phyloP scores from a whole-genome alignment of 192 early-diverging fungal genomes.

The Linnemannia schmuckeri region DNA sequence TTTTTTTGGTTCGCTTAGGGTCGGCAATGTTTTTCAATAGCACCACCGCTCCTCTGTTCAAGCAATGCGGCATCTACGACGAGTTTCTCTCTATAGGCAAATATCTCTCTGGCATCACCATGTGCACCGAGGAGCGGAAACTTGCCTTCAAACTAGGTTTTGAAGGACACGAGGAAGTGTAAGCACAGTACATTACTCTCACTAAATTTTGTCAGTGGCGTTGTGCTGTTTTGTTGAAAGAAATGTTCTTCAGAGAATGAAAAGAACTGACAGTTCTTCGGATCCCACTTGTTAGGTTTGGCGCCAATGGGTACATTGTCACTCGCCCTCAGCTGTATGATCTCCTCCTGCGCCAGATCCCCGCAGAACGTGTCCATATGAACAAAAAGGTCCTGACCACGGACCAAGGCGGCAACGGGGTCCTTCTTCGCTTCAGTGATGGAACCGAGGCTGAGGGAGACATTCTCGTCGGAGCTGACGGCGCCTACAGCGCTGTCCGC shows the following conservation, averaged over 20 bases:
- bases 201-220: too few species aligned
- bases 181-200: not conserved
- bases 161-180: not conserved
- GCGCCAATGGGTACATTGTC: not conserved
- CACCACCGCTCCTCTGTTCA: not conserved
- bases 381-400: conserved; percentile 14
- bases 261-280: not conserved
- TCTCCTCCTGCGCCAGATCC: not conserved
- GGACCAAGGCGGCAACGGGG: conserved; percentile 17
- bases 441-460: too few species aligned
- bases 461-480: too few species aligned
- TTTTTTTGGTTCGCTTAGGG: not conserved
- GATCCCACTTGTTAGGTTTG: not conserved
- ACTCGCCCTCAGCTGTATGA: too few species aligned
- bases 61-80: conserved; percentile 18
- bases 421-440: conserved; percentile 13
- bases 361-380: conserved; percentile 24
- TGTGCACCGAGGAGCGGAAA: not conserved
- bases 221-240: too few species aligned
- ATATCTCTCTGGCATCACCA: not conserved
- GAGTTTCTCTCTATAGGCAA: conserved; percentile 10
- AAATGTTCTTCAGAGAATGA: too few species aligned
- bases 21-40: not conserved
- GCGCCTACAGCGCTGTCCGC: conserved; percentile 19
- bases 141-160: not conserved